Conservation (phyloP, 2,329 filamentous ascomycete species). For the Fusarium sp. region DNA sequence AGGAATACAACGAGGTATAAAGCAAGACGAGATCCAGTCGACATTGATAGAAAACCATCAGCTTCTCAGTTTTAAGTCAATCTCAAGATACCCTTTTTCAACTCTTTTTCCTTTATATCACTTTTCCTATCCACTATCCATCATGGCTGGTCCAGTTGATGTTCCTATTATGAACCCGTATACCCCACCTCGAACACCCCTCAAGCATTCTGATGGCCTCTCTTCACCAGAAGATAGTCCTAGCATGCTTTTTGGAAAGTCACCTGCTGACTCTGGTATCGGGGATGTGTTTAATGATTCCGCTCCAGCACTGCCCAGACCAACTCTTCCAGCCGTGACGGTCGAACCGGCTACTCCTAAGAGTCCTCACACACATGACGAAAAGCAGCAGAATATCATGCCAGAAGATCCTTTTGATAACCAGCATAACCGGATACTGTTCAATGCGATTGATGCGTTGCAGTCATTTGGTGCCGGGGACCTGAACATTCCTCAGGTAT, state of each 20-base stretch:
- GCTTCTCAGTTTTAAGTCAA: neutral
- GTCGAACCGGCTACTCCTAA: neutral
- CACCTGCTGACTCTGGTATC: constrained; percentile 28
- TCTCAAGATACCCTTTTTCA: neutral
- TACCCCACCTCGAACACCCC: constrained; percentile 17
- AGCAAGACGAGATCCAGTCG: neutral
- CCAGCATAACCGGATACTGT: constrained; percentile 52
- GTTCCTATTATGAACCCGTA: neutral
- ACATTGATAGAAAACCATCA: neutral
- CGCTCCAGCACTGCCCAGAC: neutral
- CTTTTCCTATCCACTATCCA: constrained; percentile 3
- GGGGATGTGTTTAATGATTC: constrained; percentile 21
- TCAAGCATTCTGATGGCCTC: neutral
- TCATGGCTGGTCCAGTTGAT: constrained; percentile 36
- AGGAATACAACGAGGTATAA: constrained; percentile 5
- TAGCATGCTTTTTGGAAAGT: neutral
- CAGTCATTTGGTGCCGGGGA: constrained; percentile 51
- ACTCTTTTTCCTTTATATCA: neutral
- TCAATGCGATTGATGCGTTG: constrained; percentile 55
- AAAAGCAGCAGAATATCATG: constrained; percentile 17
- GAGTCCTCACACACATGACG: neutral
- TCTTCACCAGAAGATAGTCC: neutral
- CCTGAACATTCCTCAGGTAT: constrained; percentile 54
- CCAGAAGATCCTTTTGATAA: constrained; percentile 53
- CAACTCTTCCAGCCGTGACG: neutral